A percentile compares a stretch with the other conserved stretches of the same genome.
Evolutionary conservation across 2,329 filamentous ascomycete genomes (phyloP).

Genomic region (Decorospora gaudefroyi): DNA sequence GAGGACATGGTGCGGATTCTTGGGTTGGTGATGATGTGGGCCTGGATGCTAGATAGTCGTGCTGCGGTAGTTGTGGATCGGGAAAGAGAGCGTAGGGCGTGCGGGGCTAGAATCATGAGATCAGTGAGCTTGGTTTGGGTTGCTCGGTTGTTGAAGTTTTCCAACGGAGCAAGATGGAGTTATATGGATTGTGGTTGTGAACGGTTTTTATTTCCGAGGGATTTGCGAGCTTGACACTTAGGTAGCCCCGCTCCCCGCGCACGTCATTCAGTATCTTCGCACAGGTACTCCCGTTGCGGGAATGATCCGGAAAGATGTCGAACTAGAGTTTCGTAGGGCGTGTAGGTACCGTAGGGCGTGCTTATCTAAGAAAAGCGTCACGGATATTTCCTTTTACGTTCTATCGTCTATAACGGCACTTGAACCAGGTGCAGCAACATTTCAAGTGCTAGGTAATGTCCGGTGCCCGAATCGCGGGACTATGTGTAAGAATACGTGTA

Average conservation of each 20-base stretch:
- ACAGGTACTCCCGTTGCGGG: background rate
- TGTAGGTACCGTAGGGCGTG: too few species aligned
- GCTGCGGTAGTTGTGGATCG: constrained; percentile 18
- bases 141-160: background rate
- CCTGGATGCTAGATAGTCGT: constrained; percentile 25
- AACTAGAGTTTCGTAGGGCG: too few species aligned
- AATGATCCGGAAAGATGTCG: too few species aligned
- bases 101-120: constrained; percentile 25
- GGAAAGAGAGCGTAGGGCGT: constrained; percentile 15
- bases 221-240: background rate
- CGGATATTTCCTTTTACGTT: too few species aligned
- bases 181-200: constrained; percentile 12
- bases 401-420: too few species aligned
- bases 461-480: too few species aligned
- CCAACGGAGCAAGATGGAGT: background rate
- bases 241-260: constrained; percentile 12
- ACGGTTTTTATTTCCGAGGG: constrained; percentile 8
- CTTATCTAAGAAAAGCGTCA: too few species aligned
- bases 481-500: too few species aligned
- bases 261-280: constrained; percentile 4
- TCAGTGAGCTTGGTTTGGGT: background rate
- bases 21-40: constrained; percentile 20
- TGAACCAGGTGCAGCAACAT: too few species aligned
- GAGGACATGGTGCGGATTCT: constrained; percentile 49
- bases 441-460: too few species aligned